Evolutionary conservation across 208 protist species (phyloP), one percentile per base, ranked within the genome.

Genomic region (Trypanosoma boissoni): DNA sequence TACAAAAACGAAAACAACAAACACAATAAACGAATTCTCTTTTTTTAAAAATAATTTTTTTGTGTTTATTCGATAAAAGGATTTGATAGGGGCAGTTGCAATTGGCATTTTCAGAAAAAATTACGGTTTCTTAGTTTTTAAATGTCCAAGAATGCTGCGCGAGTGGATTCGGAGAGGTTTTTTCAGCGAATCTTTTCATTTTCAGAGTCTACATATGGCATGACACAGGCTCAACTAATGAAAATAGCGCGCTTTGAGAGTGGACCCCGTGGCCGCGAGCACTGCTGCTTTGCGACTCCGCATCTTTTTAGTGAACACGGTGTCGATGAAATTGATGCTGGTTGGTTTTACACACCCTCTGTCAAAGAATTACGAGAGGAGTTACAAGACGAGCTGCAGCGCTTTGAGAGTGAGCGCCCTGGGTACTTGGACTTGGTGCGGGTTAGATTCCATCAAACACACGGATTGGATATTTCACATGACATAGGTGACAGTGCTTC

Each of bases 271-370:
- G 2, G 41, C 3, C 24, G 37, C 12, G 51, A 60, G 48, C 24
- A 21, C 14, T 67, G 51, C 26, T 3, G 43, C 16, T 53, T 57
- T 18, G 36, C 29, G 3, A 18, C 34, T 21, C 20, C 8, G 8
- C 24, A 18, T 20, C 12, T 69, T 16, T 32, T 53, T 31, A 29
- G 9, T n/a, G n/a, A 26, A 3, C 52, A 46, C 39, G 28, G 14
- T 29, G 20, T 76, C 2, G 44, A 29, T 6, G 44, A 28, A 23
- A 5, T 56, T 14, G 64, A 54, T 37, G 54, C 66, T 20, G 78
- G 78, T n/a, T 72, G 70, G 59, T 74, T 75, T 50, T 80, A 65
- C 42, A 72, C 74, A 0, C 78, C 78, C 12, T 76, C 58, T 10
- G 68, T 80, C 4, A 29, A 45, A 4, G 74, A 80, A 53, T 68